Evolutionary conservation across 768 basidiomycete species (phyloP).

Genomic region (Mycena vitilis): DNA sequence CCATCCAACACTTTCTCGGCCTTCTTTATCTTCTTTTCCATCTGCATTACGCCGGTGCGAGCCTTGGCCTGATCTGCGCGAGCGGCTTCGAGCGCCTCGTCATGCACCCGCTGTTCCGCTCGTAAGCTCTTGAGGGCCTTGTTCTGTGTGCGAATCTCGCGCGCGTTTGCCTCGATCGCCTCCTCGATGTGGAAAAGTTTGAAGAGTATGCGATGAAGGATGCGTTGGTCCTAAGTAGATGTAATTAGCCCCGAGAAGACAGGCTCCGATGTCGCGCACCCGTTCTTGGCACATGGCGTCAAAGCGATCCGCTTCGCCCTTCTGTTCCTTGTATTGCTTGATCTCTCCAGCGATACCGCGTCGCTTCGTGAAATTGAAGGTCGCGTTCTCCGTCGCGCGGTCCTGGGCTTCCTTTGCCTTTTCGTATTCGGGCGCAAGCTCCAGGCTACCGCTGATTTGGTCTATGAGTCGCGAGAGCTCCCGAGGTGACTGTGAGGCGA

Average conservation of each 20-base stretch:
- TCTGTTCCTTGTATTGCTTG: conserved; percentile 97
- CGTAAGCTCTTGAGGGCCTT: conserved; percentile 75
- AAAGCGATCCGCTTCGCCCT: conserved; percentile 91
- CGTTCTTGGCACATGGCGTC: conserved; percentile 79
- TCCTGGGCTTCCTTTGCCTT: conserved; percentile 89
- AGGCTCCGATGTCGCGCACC: conserved; percentile 55
- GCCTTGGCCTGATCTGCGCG: conserved; percentile 85
- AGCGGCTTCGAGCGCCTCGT: conserved; percentile 77
- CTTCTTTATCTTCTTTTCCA: conserved; percentile 90
- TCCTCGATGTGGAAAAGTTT: conserved; percentile 92
- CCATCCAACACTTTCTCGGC: conserved; percentile 89
- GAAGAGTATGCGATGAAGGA: conserved; percentile 86
- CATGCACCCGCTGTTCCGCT: conserved; percentile 75
- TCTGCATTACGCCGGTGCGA: conserved; percentile 78
- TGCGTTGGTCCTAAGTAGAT: conserved; percentile 78
- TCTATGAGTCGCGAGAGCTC: conserved; percentile 93
- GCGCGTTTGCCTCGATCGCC: conserved; percentile 78
- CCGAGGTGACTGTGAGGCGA: conserved; percentile 93
- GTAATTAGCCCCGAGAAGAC: conserved; percentile 17
- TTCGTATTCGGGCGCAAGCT: conserved; percentile 90
- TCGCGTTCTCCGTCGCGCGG: conserved; percentile 92
- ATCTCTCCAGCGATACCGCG: conserved; percentile 95
- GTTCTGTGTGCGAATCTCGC: conserved; percentile 78
- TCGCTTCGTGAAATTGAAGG: conserved; percentile 94
- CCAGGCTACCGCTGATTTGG: conserved; percentile 94